Evolutionary conservation across 2,329 filamentous ascomycete genomes (phyloP).

Genomic region (Aspergillus glaucus): DNA sequence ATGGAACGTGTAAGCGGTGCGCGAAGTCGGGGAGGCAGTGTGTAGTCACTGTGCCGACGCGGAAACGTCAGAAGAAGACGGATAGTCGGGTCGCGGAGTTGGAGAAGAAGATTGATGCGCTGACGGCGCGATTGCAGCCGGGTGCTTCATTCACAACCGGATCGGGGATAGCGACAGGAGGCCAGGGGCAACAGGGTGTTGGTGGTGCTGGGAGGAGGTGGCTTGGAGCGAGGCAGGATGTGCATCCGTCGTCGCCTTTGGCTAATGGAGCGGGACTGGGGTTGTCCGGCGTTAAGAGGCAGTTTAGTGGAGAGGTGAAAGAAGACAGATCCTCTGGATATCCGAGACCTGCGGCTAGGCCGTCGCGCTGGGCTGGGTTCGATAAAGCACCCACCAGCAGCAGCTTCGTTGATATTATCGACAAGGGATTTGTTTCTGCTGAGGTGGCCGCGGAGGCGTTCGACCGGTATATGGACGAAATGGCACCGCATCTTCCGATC

Average conservation of each 20-base stretch:
- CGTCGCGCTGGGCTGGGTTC: not conserved
- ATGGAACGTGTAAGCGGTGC: conserved; percentile 67
- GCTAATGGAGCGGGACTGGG: not conserved
- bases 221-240: conserved; percentile 14
- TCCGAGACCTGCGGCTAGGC: not conserved
- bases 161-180: conserved; percentile 12
- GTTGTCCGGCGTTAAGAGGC: conserved; percentile 25
- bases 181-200: conserved; percentile 31
- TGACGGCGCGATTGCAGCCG: conserved; percentile 73
- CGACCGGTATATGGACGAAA: conserved; percentile 48
- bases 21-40: conserved; percentile 73
- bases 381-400: not conserved
- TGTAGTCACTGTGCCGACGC: conserved; percentile 64
- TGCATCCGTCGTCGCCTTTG: not conserved
- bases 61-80: conserved; percentile 86
- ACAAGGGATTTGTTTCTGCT: conserved; percentile 46
- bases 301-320: conserved; percentile 25
- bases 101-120: conserved; percentile 84
- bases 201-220: conserved; percentile 24
- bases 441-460: conserved; percentile 53
- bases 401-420: conserved; percentile 41
- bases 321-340: conserved; percentile 8
- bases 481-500: conserved; percentile 51
- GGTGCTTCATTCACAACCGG: conserved; percentile 15
- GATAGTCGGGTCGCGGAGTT: conserved; percentile 84